Base-by-base conservation (phyloP, 306 rosid species). In the Glycine latifolia region DNA sequence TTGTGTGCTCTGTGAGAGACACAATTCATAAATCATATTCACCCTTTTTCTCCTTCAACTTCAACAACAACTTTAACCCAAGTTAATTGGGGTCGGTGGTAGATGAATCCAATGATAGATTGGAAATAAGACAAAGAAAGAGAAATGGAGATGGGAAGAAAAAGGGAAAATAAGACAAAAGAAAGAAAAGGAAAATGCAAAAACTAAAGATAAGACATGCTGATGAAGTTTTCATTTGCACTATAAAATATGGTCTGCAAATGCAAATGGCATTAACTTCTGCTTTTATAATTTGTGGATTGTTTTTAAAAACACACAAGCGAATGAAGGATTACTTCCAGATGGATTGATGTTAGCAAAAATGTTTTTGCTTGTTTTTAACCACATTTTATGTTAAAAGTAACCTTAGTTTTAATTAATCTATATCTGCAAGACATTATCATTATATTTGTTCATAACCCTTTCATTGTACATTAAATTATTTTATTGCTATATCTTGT, bases 401-500 rank as follows among this genome's bases (percentile, higher is more conserved):
- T 26, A 26, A 17, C 41, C 44, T 65, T 53, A 39, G 31, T 26
- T 26, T 26, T 26, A 26, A 26, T 26, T 26, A 26, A 26, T 26
- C 31, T 26, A 26, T 2, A 26, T 26, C 31, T 26, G 31, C 31
- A 26, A 26, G 31, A 26, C 31, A 1, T 26, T 26, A 26, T 61
- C 12, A 35, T 35, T 8, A 49, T n/a, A 26, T 66, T 58, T 37
- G 76, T 71, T 61, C 74, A 72, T 41, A 15, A 14, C 9, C 66
- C 55, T 60, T 1, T 41, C 15, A 67, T 47, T 15, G 43, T 15
- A 50, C 69, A 41, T 75, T 59, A 3, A 52, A 14, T 67, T 49
- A 52, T 59, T 78, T 68, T 46, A 48, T n/a, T 41, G 2, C 1
- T 58, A 14, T 55, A 15, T 85, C 8, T 83, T 84, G 70, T 81